Conservation (phyloP, 179 eudicot genomes). For the Patellifolia procumbens region DNA sequence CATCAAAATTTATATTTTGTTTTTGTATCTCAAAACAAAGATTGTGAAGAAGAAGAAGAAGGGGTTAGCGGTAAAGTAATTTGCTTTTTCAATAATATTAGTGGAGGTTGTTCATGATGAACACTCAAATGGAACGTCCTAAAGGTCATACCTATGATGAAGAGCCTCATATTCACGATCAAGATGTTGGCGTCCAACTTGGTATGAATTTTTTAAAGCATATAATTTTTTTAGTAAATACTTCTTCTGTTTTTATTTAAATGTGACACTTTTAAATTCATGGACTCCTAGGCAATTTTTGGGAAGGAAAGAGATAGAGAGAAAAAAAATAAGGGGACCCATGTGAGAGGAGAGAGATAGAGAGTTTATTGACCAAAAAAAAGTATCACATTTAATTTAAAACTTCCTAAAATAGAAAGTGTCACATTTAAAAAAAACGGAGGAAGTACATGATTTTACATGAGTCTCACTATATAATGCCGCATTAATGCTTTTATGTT, state of each 20-base stretch:
- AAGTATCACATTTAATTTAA: too few species aligned
- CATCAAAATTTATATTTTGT: neutral
- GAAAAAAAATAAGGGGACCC: too few species aligned
- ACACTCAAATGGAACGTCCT: slow-evolving; percentile 38
- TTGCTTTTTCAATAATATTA: neutral
- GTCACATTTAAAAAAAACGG: too few species aligned
- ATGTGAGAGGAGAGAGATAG: too few species aligned
- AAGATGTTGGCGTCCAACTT: slow-evolving; percentile 16
- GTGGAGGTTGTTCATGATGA: slow-evolving; percentile 21
- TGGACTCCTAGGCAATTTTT: too few species aligned
- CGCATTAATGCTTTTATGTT: neutral
- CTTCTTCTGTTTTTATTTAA: too few species aligned
- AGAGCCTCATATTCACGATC: slow-evolving; percentile 27
- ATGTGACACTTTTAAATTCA: too few species aligned
- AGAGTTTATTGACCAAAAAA: too few species aligned
- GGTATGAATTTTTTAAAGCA: slow-evolving; percentile 22
- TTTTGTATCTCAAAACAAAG: too few species aligned
- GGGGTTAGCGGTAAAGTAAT: neutral
- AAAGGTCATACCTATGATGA: slow-evolving; percentile 26
- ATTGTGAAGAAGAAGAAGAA: neutral
- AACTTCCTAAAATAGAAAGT: too few species aligned
- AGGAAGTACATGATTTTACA: too few species aligned
- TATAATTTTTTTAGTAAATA: neutral
- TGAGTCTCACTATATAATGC: neutral
- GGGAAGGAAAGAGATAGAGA: too few species aligned